These are phyloP conservation scores for Talaromyces funiculosus DNA, from an alignment of 2,329 filamentous ascomycete species.

Conservation along the genomic window DNA sequence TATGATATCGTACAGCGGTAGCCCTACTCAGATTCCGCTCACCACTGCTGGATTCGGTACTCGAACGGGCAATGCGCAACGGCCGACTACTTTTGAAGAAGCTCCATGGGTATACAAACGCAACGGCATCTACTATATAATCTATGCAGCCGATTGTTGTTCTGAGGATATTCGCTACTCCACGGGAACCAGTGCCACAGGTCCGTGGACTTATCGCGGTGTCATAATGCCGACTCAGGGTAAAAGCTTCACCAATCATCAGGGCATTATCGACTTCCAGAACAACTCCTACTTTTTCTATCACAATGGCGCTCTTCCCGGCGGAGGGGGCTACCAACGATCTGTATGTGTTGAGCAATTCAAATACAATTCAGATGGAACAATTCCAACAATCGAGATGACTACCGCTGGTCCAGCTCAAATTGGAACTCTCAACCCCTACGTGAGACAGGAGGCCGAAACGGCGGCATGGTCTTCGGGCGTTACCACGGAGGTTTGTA, in stretches of 20 bases:
- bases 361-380: neutral
- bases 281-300: constrained; percentile 2
- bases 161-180: constrained; percentile 4
- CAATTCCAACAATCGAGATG: neutral
- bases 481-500: neutral
- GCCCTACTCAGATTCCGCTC: neutral
- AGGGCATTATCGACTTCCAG: constrained; percentile 1
- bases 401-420: neutral
- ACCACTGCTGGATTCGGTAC: constrained; percentile 1
- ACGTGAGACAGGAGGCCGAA: neutral
- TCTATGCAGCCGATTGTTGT: neutral
- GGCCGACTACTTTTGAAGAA: neutral
- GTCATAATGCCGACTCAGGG: constrained; percentile 1
- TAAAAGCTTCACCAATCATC: neutral
- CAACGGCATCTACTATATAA: neutral
- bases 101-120: constrained; percentile 1
- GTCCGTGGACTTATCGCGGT: neutral
- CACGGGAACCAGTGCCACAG: neutral
- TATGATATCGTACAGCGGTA: neutral
- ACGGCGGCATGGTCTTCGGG: neutral
- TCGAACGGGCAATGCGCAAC: neutral
- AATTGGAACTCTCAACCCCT: neutral
- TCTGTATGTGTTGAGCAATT: neutral
- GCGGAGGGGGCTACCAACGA: neutral
- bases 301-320: neutral